A percentile compares a stretch with the other conserved stretches of the same genome.
phyloP scores from a whole-genome alignment of 495 filamentous ascomycete genomes.

The Penicillium goetzii region DNA sequence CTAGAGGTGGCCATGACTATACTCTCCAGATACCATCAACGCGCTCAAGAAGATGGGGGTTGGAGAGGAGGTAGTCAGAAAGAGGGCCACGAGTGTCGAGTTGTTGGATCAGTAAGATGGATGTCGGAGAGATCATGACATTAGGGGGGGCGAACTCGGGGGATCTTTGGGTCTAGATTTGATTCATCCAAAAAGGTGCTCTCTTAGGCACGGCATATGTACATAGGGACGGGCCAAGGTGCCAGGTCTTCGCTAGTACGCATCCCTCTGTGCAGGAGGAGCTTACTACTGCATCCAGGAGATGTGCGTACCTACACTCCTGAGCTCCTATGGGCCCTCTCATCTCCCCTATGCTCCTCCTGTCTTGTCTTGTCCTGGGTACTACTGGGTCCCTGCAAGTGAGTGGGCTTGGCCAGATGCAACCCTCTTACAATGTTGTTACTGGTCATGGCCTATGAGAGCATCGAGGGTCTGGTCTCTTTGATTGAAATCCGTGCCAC shows the following conservation, averaged over 20 bases:
- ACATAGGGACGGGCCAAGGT: neutral
- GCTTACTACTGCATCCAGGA: conserved; percentile 31
- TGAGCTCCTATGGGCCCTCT: conserved; percentile 22
- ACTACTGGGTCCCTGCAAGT: conserved; percentile 29
- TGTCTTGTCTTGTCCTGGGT: neutral
- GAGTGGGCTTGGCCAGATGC: conserved; percentile 30
- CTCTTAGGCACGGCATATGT: neutral
- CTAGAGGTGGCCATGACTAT: conserved; percentile 36
- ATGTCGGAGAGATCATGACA: conserved; percentile 14
- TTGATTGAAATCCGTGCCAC: conserved; percentile 7
- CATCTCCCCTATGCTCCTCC: neutral
- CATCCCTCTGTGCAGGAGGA: conserved; percentile 35
- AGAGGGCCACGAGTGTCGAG: conserved; percentile 21
- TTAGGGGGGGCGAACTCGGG: conserved; percentile 5
- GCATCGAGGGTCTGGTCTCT: conserved; percentile 9
- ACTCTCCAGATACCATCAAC: conserved; percentile 31
- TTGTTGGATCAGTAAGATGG: conserved; percentile 15
- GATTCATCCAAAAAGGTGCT: conserved; percentile 27
- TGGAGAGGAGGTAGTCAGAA: conserved; percentile 19
- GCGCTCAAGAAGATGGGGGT: conserved; percentile 15
- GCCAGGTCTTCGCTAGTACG: conserved; percentile 4
- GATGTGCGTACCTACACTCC: conserved; percentile 13
- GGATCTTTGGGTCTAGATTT: conserved; percentile 26
- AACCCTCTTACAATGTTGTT: conserved; percentile 29
- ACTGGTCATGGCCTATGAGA: conserved; percentile 17